Conservation (phyloP, 116 monocot genomes). For the Posidonia oceanica region DNA sequence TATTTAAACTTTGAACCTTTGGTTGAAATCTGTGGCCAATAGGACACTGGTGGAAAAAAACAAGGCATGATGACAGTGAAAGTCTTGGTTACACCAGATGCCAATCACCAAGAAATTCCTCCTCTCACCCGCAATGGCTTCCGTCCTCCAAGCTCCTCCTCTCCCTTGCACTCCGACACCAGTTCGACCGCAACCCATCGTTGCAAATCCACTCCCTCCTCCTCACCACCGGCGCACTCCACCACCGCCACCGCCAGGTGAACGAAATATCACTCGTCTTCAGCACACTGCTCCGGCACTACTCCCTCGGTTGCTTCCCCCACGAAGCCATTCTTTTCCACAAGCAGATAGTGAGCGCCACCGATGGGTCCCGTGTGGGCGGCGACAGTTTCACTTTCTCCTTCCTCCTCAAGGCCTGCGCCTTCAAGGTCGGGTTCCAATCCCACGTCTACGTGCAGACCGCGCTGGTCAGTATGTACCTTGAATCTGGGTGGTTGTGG, state of each 20-base stretch:
- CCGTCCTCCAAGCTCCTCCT: neutral
- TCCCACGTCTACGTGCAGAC: conserved; percentile 48
- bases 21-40: too few relatives aligned
- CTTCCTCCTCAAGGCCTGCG: conserved; percentile 56
- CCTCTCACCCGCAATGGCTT: neutral
- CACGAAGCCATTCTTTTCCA: conserved; percentile 19
- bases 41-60: too few relatives aligned
- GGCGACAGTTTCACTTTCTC: conserved; percentile 62
- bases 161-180: conserved; percentile 4
- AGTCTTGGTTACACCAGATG: too few relatives aligned
- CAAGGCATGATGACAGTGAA: too few relatives aligned
- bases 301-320: conserved; percentile 13
- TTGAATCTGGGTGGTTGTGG: conserved; percentile 13
- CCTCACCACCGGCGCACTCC: conserved; percentile 5
- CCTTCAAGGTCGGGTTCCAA: conserved; percentile 34
- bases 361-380: neutral
- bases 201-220: conserved; percentile 14
- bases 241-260: neutral
- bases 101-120: too few relatives aligned
- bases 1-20: too few relatives aligned
- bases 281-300: conserved; percentile 16
- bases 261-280: neutral
- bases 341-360: neutral
- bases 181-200: neutral
- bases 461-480: conserved; percentile 42